These are phyloP conservation scores for Fusarium tanahbumbuense DNA, from an alignment of 2,329 filamentous ascomycete genomes.

Conservation along the genomic window DNA sequence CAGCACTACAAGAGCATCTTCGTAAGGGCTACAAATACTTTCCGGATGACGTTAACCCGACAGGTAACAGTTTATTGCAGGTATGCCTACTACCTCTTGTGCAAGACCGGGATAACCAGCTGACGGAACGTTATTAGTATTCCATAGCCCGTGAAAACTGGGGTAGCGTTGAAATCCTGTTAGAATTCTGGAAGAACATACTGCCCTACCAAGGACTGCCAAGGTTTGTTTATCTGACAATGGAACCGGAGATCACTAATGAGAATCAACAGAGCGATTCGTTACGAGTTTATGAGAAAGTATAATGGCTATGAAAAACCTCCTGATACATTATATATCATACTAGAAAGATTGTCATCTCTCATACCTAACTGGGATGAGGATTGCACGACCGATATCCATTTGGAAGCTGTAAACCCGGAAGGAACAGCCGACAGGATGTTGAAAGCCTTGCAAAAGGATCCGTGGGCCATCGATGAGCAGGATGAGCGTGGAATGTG, in stretches of 20 bases:
- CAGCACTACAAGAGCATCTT: not conserved
- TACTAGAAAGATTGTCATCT: not conserved
- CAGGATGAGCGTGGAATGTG: fast-evolving
- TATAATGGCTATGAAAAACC: not conserved
- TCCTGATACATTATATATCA: fast-evolving
- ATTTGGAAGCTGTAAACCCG: not conserved
- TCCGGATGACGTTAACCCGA: not conserved
- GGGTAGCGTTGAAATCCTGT: not conserved
- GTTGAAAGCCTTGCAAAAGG: not conserved
- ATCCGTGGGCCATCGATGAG: slow-evolving; percentile 16
- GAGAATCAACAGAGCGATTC: not conserved
- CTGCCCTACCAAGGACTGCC: slow-evolving; percentile 17
- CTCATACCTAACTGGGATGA: not conserved
- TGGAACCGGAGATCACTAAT: fast-evolving
- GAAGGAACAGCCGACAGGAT: not conserved
- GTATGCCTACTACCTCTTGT: fast-evolving
- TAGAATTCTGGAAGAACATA: slow-evolving; percentile 24
- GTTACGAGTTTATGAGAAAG: fast-evolving
- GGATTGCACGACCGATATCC: not conserved
- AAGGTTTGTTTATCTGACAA: not conserved
- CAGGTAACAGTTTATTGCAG: fast-evolving
- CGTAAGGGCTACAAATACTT: not conserved
- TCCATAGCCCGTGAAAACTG: fast-evolving
- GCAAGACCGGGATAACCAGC: fast-evolving
- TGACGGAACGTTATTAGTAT: fast-evolving